These are phyloP conservation scores for Beauveria brongniartii DNA, from an alignment of 2,329 filamentous ascomycete species.

Conservation along the genomic window DNA sequence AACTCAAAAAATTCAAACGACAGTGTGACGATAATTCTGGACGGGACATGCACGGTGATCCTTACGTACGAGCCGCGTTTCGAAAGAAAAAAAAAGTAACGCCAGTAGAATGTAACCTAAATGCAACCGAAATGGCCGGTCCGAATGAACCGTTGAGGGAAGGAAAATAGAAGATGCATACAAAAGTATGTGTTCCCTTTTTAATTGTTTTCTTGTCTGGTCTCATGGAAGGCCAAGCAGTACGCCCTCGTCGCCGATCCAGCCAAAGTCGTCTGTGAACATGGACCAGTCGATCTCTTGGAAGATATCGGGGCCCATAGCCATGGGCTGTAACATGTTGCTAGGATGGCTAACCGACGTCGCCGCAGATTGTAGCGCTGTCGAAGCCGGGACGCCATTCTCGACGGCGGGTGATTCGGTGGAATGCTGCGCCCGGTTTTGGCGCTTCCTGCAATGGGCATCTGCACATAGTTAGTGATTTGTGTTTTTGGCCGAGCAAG, in stretches of 20 bases:
- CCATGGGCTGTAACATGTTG: constrained; percentile 16
- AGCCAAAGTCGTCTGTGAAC: constrained; percentile 43
- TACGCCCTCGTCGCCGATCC: constrained; percentile 26
- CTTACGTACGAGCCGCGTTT: not conserved
- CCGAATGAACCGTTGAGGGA: not conserved
- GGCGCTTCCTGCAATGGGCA: not conserved
- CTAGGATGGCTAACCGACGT: constrained; percentile 9
- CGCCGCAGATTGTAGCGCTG: not conserved
- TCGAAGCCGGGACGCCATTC: not conserved
- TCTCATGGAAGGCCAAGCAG: constrained; percentile 20
- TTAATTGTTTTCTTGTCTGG: not conserved
- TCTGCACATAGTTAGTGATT: not conserved
- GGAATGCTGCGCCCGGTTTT: not conserved
- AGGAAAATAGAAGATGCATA: too few species aligned
- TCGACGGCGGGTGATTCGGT: not conserved
- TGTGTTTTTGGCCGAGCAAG: not conserved
- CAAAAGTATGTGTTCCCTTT: not conserved
- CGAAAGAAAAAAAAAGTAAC: not conserved
- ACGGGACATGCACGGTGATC: not conserved
- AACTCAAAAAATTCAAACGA: not conserved
- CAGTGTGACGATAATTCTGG: not conserved
- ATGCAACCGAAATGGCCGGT: not conserved
- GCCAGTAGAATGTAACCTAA: not conserved
- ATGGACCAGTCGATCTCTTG: constrained; percentile 42
- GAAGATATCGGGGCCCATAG: constrained; percentile 25